Percentiles rank a stretch among this genome's conserved stretches.
These are phyloP conservation scores for Gossypium schwendimanii DNA, from an alignment of 441 rosid species.

Conservation along the genomic window DNA sequence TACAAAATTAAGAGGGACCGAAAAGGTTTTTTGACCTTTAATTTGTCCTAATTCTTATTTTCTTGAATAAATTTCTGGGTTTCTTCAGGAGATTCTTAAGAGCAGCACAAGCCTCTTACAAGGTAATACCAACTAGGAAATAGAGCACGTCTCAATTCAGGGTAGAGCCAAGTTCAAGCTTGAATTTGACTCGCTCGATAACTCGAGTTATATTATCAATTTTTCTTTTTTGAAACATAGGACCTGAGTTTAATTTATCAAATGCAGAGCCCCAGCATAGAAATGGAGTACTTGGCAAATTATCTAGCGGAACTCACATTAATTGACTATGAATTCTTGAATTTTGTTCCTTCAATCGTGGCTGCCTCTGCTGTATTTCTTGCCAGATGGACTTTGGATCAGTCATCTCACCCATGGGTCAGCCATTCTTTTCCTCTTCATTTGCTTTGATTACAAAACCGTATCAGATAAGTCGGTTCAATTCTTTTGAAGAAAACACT, in stretches of 20 bases:
- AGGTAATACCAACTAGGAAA: constrained; percentile 23
- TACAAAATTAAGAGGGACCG: too few species aligned
- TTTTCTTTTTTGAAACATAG: neutral
- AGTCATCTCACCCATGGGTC: constrained; percentile 66
- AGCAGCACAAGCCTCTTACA: constrained; percentile 57
- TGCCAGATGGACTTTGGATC: constrained; percentile 69
- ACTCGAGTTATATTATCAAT: too few species aligned
- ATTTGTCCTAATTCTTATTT: neutral
- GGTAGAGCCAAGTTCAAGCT: too few species aligned
- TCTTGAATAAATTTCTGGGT: constrained; percentile 12
- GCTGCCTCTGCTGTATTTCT: constrained; percentile 74
- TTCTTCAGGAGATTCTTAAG: constrained; percentile 52
- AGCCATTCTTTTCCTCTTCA: constrained; percentile 17
- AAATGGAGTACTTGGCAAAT: constrained; percentile 51
- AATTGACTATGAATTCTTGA: constrained; percentile 42
- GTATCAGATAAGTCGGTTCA: too few species aligned
- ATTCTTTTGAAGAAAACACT: too few species aligned
- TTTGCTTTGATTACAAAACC: neutral
- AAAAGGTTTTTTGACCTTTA: neutral
- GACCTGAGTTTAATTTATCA: constrained; percentile 14
- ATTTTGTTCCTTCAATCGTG: constrained; percentile 50
- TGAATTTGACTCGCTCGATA: too few species aligned
- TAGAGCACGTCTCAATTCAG: too few species aligned
- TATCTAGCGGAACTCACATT: constrained; percentile 56
- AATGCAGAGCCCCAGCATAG: constrained; percentile 48